Percentiles rank a stretch among this genome's conserved stretches.
Conservation (phyloP, 2,329 filamentous ascomycete species). For the Fusarium equiseti region DNA sequence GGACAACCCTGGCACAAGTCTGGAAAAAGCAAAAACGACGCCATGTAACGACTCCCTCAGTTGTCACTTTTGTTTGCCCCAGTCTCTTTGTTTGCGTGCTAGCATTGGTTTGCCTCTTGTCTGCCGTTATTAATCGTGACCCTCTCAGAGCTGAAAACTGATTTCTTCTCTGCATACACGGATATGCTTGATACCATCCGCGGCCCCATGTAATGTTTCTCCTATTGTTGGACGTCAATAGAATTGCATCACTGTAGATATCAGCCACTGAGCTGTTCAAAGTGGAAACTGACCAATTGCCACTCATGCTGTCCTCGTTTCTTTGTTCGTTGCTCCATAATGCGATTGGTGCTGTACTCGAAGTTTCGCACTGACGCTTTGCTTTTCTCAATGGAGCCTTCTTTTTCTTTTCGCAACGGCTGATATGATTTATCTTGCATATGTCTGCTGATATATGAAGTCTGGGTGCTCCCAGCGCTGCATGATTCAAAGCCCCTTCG, state of each 20-base stretch:
- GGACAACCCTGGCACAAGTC: neutral
- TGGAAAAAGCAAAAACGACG: neutral
- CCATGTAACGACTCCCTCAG: slow-evolving; percentile 4
- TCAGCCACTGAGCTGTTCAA: neutral
- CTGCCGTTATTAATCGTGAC: neutral
- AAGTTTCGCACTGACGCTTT: neutral
- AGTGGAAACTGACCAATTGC: neutral
- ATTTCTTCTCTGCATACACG: neutral
- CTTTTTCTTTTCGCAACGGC: neutral
- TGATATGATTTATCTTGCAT: neutral
- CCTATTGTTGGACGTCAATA: neutral
- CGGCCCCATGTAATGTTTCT: neutral
- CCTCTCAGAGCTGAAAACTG: neutral
- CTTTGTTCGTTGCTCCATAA: neutral
- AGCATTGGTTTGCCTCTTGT: slow-evolving; percentile 1
- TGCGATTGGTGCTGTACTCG: neutral
- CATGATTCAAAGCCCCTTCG: neutral
- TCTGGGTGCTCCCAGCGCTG: neutral
- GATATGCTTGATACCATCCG: neutral
- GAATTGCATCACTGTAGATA: neutral
- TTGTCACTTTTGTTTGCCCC: neutral
- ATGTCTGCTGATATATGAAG: slow-evolving; percentile 1
- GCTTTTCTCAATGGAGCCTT: neutral
- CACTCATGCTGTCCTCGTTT: neutral
- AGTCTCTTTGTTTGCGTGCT: neutral